Base-by-base conservation (phyloP, 2,329 filamentous ascomycete species). In the Ambrosiella beaveri region DNA sequence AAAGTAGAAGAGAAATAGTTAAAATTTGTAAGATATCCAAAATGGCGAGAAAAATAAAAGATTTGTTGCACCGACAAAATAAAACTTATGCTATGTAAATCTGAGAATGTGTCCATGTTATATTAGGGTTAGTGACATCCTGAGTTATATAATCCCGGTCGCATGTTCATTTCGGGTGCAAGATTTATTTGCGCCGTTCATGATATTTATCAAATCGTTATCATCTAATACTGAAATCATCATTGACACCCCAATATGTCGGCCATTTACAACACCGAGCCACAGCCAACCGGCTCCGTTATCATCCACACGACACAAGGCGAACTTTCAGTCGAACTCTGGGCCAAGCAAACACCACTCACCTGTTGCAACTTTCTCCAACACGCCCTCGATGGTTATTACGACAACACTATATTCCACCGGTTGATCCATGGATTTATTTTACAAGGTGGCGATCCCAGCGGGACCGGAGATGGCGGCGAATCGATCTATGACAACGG, bases 341-440 rank as follows among this genome's bases (percentile, higher is more conserved):
- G 95, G 75, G 90, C 90, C 15, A 93, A 93, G 67, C 93, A 98
- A 71, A 86, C 88, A 0, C 93, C 93, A 7, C 76, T 96, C 62
- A 86, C 93, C 35, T 89, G 85, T 67, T 88, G 91, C 64, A 97
- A 96, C 73, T 98, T 98, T 71, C 78, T 98, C 41, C 93, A 98
- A 70, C 85, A 90, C 66, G 93, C 88, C 67, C 79, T 96, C 64
- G 90, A 98, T 68, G 89, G 89, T 64, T 97, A 97, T 74, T 98
- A 97, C 74, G 84, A 88, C 65, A 83, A 85, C 67, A 96, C 90
- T 0, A 84, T 93, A 62, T 98, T 98, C 72, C 93, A 98, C 72
- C 87, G 93, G 27, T 76, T 97, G 5, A 84, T 95, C 0, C 88
- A 90, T 0, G 86, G 86, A 56, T 98, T 98, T 70, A 87, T 98